Conservation (phyloP, 371 early-diverging fungal genomes). For the Choanephora cucurbitarum region DNA sequence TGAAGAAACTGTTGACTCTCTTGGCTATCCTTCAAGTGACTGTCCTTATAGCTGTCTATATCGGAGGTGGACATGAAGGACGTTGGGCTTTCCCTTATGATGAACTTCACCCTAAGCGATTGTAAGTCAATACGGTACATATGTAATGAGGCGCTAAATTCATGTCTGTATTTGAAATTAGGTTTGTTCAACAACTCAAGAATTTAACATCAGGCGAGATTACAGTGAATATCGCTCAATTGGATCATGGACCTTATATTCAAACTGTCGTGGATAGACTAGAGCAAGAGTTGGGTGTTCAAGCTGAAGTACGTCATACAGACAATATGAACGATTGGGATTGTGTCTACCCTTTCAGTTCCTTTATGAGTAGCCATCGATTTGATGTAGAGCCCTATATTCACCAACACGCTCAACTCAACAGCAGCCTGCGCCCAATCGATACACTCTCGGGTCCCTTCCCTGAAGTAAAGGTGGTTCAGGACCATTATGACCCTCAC, state of each 20-base stretch:
- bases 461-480: slow-evolving; percentile 46
- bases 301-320: slow-evolving; percentile 36
- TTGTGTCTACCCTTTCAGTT: slow-evolving; percentile 69
- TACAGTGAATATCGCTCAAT: slow-evolving; percentile 59
- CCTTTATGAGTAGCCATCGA: slow-evolving; percentile 65
- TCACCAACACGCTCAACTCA: slow-evolving; percentile 19
- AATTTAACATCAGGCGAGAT: slow-evolving; percentile 67
- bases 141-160: no score
- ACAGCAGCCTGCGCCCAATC: slow-evolving; percentile 4
- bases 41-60: slow-evolving; percentile 43
- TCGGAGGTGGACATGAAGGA: slow-evolving; percentile 32
- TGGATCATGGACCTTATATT: slow-evolving; percentile 65
- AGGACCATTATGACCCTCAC: slow-evolving; percentile 50
- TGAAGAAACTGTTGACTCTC: slow-evolving; percentile 40
- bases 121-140: slow-evolving; percentile 26
- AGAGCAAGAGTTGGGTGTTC: slow-evolving; percentile 41
- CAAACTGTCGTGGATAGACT: slow-evolving; percentile 46
- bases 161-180: no score
- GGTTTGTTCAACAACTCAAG: slow-evolving; percentile 67
- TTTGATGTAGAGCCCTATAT: slow-evolving; percentile 60
- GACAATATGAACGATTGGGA: slow-evolving; percentile 60
- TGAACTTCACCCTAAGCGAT: slow-evolving; percentile 66
- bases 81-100: slow-evolving; percentile 60
- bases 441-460: slow-evolving; percentile 41
- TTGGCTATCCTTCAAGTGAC: slow-evolving; percentile 39